Base-by-base conservation (phyloP, 306 rosid genomes). In the Echinosophora koreensis region DNA sequence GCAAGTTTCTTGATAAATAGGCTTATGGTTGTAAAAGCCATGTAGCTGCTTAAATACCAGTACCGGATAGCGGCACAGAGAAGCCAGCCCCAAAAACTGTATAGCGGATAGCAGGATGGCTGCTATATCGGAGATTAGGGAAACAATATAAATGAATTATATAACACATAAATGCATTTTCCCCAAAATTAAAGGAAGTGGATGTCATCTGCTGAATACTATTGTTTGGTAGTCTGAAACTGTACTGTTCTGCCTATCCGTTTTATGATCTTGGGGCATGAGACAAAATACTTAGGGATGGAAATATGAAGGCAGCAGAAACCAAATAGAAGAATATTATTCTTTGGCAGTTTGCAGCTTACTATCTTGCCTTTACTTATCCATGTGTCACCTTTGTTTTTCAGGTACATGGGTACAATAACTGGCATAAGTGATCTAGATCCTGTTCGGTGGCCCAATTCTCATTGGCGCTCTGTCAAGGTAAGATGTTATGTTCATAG, bases 391-490 rank as follows among this genome's bases (percentile, higher is more conserved):
- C 51, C 51, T 80, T 47, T 69, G 32, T 76, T 59, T 54, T 73
- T 71, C 71, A 93, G 98, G 90, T 93, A 93, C 91, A 90, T 93
- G 98, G 98, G 98, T 82, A 93, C 98, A 0, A 93, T 93, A 83
- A 93, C 97, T 64, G 98, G 97, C 81, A 89, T 93, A 83, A 88
- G 88, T 81, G 98, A 93, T 77, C 72, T 90, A 80, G 97, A 93
- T 80, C 74, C 90, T 67, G 95, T 89, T 84, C 90, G 98, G 54
- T 93, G 98, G 98, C 87, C 87, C 34, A 90, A 84, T 85, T 93
- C 98, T 73, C 91, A 93, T 77, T 93, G 98, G 98, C 91, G 98
- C 17, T 93, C 98, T 84, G 96, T 93, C 61, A 93, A 93, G 94
- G 98, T 90, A 77, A 32, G 44, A 9, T 15, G 55, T 13, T 16